Evolutionary conservation across 164 flowering plant species (phyloP).

Genomic region (Echeveria elegans): DNA sequence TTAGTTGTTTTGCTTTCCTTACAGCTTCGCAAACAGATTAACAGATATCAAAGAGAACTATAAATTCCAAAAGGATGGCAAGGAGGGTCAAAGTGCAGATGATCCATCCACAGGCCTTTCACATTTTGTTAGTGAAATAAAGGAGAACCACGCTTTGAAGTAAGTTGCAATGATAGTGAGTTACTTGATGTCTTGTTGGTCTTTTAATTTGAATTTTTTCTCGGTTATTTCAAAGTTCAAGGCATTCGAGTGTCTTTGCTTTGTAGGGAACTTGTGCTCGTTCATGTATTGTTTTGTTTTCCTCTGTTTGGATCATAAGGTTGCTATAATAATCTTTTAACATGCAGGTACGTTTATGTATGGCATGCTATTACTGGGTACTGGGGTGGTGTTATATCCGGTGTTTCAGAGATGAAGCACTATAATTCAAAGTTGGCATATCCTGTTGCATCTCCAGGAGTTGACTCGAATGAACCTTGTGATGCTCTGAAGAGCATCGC

Average conservation of each 20-base stretch:
- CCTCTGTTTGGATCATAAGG: not conserved
- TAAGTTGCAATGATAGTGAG: conserved; percentile 23
- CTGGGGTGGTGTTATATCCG: conserved; percentile 83
- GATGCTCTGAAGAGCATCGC: conserved; percentile 42
- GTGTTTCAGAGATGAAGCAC: conserved; percentile 54
- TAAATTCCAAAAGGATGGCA: conserved; percentile 71
- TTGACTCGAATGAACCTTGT: conserved; percentile 46
- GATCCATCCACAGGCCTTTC: conserved; percentile 60
- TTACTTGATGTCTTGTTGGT: not conserved
- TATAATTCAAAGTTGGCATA: conserved; percentile 54
- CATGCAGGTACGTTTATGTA: conserved; percentile 61
- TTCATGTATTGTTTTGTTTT: not conserved
- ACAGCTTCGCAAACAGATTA: conserved; percentile 76
- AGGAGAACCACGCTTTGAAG: conserved; percentile 55
- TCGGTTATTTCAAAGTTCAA: not conserved
- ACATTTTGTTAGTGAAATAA: conserved; percentile 52
- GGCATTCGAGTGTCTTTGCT: not conserved
- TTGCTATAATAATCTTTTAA: not conserved
- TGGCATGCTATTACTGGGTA: conserved; percentile 90
- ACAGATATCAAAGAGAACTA: conserved; percentile 71
- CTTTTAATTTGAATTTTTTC: not conserved
- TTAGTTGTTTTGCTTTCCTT: not conserved
- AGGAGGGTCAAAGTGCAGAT: conserved; percentile 54
- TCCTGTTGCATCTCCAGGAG: conserved; percentile 57
- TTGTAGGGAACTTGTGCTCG: too few species aligned